phyloP scores from a whole-genome alignment of 2,329 filamentous ascomycete genomes.

The Penicillium sp. region DNA sequence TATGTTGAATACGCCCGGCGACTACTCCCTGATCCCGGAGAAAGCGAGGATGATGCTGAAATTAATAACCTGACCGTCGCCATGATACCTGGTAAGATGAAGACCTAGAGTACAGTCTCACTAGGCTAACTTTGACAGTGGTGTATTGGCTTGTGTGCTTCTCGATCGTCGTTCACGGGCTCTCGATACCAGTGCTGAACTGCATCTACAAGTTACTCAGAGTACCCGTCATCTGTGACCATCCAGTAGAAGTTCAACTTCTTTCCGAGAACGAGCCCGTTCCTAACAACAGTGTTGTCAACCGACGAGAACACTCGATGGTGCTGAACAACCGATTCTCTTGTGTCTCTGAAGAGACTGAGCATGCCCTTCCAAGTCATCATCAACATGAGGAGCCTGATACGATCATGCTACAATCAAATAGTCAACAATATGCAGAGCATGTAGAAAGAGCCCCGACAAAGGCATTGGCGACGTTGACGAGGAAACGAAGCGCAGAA shows the following conservation, averaged over 20 bases:
- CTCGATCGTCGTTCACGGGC: slow-evolving; percentile 37
- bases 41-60: slow-evolving; percentile 31
- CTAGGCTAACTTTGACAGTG: slow-evolving; percentile 23
- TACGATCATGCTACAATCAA: not conserved
- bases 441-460: not conserved
- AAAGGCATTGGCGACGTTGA: not conserved
- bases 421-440: not conserved
- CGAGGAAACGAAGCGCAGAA: too few relatives aligned
- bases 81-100: slow-evolving; percentile 37
- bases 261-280: slow-evolving; percentile 34
- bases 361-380: not conserved
- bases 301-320: slow-evolving; percentile 26
- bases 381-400: slow-evolving; percentile 7
- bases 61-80: slow-evolving; percentile 40
- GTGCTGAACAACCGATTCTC: slow-evolving; percentile 37
- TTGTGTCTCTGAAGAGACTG: slow-evolving; percentile 8
- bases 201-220: slow-evolving; percentile 28
- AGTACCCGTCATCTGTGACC: slow-evolving; percentile 31
- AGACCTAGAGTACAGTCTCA: too few relatives aligned
- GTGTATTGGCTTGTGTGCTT: slow-evolving; percentile 46
- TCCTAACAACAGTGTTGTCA: slow-evolving; percentile 32
- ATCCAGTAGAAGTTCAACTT: slow-evolving; percentile 31
- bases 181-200: slow-evolving; percentile 37
- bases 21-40: slow-evolving; percentile 40
- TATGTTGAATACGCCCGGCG: slow-evolving; percentile 45